Evolutionary conservation across 441 rosid species (phyloP), one percentile per base, ranked within the genome.

Genomic region (Gossypium aridum): DNA sequence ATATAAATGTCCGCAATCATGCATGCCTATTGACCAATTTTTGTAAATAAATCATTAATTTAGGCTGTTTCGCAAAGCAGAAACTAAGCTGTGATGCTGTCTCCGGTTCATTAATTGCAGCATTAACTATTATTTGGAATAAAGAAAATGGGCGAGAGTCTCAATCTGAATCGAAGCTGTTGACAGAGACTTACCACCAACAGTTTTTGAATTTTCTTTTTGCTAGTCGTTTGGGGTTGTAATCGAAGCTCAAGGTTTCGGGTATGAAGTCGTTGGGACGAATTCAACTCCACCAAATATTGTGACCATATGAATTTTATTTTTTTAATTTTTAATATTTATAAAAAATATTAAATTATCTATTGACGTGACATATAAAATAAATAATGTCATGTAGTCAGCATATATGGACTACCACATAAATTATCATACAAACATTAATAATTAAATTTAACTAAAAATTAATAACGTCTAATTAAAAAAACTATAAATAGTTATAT

Each of bases 371-470:
- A 34, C 39, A 6, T 34, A 34, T 6, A 7, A 34, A 1, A 34
- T 34, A 34, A 34, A 0, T 4, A 34, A 6, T 7, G 0, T 7
- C 39, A 7, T 31, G n/a, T n/a, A n/a, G 1, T 4, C 7, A 1
- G 0, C 1, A 4, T 28, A 28, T 4, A 28, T 4, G 1, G 0
- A 4, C 0, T 31, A 4, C 0, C 7, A 4, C 37, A 31, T 5
- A 5, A 1, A 31, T 0, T 31, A 5, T 0, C 7, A 5, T 7
- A 31, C 7, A 1, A 31, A 34, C 5, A 34, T 6, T 34, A 34
- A 6, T 34, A 5, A 34, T 34, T 6, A 34, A 34, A 34, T 34
- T 34, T 34, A 34, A 34, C 0, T 34, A 34, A 34, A 34, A 34
- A 31, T 31, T 5, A 34, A 7, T 34, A 34, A 34, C 39, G 8